phyloP scores from a whole-genome alignment of 371 early-diverging fungal species.

The Apophysomyces sp. region DNA sequence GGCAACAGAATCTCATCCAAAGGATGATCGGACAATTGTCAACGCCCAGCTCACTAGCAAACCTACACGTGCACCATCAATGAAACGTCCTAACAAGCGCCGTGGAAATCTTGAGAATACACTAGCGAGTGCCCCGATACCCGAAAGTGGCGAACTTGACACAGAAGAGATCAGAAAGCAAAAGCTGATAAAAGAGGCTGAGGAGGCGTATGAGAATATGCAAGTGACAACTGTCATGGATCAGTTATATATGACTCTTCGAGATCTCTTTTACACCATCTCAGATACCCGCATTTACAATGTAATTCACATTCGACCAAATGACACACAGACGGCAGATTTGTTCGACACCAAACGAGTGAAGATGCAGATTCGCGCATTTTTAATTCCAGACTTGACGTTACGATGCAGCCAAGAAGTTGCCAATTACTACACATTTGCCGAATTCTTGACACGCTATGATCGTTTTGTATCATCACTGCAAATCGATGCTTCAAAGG shows the following conservation, averaged over 20 bases:
- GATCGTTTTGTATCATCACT: slow-evolving; percentile 32
- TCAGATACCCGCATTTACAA: slow-evolving; percentile 86
- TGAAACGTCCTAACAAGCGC: slow-evolving; percentile 51
- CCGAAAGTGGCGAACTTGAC: slow-evolving; percentile 17
- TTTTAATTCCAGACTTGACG: slow-evolving; percentile 64
- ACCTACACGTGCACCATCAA: slow-evolving; percentile 72
- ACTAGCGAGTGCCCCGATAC: not conserved
- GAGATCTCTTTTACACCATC: slow-evolving; percentile 69
- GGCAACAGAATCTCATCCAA: slow-evolving; percentile 81
- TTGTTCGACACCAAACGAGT: slow-evolving; percentile 57
- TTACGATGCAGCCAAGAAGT: slow-evolving; percentile 55
- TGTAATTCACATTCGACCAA: slow-evolving; percentile 80
- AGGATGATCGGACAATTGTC: slow-evolving; percentile 58
- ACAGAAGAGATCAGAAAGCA: slow-evolving; percentile 30
- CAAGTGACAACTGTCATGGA: slow-evolving; percentile 66
- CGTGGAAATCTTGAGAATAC: slow-evolving; percentile 11
- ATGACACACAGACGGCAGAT: slow-evolving; percentile 63
- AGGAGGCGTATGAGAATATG: slow-evolving; percentile 49
- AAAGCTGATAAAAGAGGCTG: slow-evolving; percentile 39
- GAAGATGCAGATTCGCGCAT: slow-evolving; percentile 64
- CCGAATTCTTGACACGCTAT: slow-evolving; percentile 68
- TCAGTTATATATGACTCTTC: slow-evolving; percentile 65
- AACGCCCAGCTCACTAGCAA: slow-evolving; percentile 57
- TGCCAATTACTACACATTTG: slow-evolving; percentile 61
- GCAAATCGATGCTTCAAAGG: slow-evolving; percentile 37